These are phyloP conservation scores for Clausena lansium DNA, from an alignment of 345 rosid genomes.

Conservation along the genomic window DNA sequence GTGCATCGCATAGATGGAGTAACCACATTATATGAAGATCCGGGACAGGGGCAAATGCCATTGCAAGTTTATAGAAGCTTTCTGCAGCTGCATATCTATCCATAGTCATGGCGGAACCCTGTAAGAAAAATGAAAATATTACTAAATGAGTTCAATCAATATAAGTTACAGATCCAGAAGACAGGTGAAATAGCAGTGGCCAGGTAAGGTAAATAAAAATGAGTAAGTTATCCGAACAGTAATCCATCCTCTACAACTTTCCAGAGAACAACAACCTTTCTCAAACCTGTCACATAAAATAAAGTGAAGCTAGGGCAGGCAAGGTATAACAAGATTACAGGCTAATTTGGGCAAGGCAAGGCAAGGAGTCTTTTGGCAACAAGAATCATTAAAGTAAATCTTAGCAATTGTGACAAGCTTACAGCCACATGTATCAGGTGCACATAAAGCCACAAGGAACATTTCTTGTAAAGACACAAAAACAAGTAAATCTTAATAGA, in stretches of 20 bases:
- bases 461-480: background rate
- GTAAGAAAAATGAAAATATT: constrained; percentile 15
- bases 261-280: constrained; percentile 2
- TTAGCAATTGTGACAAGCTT: background rate
- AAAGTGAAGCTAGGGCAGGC: background rate
- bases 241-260: background rate
- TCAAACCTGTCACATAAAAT: background rate
- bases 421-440: background rate
- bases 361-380: background rate
- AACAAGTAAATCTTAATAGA: too few relatives aligned
- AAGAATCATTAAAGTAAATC: background rate
- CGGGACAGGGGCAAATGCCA: constrained; percentile 99
- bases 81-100: constrained; percentile 98
- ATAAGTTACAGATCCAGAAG: background rate
- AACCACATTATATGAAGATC: constrained; percentile 99
- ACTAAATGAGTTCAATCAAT: constrained; percentile 1
- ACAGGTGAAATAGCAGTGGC: background rate
- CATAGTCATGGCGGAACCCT: constrained; percentile 79
- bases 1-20: constrained; percentile 96
- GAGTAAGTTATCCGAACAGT: background rate
- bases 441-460: background rate
- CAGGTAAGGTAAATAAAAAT: background rate
- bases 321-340: background rate
- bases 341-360: background rate
- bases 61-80: constrained; percentile 95